Evolutionary conservation across 495 filamentous ascomycete genomes (phyloP).

Genomic region (Glutinoglossum americanum): DNA sequence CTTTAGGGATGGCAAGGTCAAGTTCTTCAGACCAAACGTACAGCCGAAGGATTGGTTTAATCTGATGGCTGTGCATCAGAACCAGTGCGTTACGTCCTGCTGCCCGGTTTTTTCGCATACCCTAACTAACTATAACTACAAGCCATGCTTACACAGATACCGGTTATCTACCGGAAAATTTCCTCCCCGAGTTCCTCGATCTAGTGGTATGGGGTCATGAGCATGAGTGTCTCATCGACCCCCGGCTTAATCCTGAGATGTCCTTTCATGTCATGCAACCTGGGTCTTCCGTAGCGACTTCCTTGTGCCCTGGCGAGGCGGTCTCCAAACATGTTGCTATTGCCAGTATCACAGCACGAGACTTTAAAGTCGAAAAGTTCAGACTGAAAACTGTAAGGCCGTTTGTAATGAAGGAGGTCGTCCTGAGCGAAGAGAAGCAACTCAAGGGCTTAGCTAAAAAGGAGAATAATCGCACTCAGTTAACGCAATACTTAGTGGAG

Average conservation of each 20-base stretch:
- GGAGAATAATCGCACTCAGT: constrained; percentile 57
- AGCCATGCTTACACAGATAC: constrained; percentile 69
- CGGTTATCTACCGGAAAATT: constrained; percentile 79
- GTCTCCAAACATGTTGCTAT: constrained; percentile 81
- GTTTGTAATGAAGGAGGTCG: constrained; percentile 70
- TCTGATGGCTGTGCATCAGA: constrained; percentile 87
- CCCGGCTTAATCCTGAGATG: constrained; percentile 57
- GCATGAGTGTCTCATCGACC: constrained; percentile 87
- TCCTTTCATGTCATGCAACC: constrained; percentile 94
- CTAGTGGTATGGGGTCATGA: constrained; percentile 94
- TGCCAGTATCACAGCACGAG: constrained; percentile 57
- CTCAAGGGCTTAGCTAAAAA: constrained; percentile 59
- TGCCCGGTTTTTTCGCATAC: not conserved
- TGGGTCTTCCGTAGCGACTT: constrained; percentile 88
- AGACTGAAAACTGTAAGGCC: constrained; percentile 76
- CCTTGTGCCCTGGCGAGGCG: constrained; percentile 73
- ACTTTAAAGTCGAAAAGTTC: constrained; percentile 63
- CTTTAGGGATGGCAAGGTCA: constrained; percentile 81
- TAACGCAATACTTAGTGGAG: constrained; percentile 52
- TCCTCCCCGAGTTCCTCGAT: constrained; percentile 80
- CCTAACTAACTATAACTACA: not conserved
- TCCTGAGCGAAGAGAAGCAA: constrained; percentile 49
- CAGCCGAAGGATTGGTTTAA: constrained; percentile 94
- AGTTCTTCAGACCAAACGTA: constrained; percentile 66
- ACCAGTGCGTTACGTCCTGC: constrained; percentile 32